phyloP scores from a whole-genome alignment of 352 stramenopile species.

The Phytophthora idaei region DNA sequence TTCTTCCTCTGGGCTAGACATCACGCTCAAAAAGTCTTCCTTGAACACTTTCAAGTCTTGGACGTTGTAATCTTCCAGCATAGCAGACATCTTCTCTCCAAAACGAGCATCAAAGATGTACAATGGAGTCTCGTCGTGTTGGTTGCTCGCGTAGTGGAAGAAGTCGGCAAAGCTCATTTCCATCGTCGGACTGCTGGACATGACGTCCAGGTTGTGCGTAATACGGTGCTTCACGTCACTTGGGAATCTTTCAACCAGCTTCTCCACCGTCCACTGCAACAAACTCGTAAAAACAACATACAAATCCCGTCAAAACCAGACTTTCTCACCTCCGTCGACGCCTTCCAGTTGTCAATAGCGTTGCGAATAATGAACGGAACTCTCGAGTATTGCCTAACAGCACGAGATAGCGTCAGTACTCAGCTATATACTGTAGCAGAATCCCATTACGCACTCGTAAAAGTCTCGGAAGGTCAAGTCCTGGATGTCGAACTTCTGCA shows the following conservation, averaged over 20 bases:
- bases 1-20: constrained; percentile 29
- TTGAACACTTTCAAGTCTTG: constrained; percentile 71
- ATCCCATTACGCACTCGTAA: constrained; percentile 60
- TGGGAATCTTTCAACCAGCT: constrained; percentile 57
- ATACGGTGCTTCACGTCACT: constrained; percentile 59
- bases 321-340: constrained; percentile 52
- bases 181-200: constrained; percentile 51
- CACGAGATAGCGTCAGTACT: constrained; percentile 9
- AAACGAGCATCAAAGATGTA: constrained; percentile 90
- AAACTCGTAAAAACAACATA: constrained; percentile 5
- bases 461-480: constrained; percentile 72
- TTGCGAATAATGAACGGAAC: constrained; percentile 79
- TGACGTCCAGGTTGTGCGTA: constrained; percentile 86
- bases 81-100: constrained; percentile 77
- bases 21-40: constrained; percentile 73
- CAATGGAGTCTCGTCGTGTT: constrained; percentile 85
- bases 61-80: constrained; percentile 74
- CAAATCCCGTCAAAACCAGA: background rate
- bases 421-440: background rate
- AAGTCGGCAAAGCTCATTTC: constrained; percentile 86
- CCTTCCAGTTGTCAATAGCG: constrained; percentile 74
- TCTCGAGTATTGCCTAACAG: constrained; percentile 64
- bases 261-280: constrained; percentile 72
- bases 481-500: constrained; percentile 61
- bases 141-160: constrained; percentile 57